Conservation (phyloP, 306 rosid species). For the Morella rubra region DNA sequence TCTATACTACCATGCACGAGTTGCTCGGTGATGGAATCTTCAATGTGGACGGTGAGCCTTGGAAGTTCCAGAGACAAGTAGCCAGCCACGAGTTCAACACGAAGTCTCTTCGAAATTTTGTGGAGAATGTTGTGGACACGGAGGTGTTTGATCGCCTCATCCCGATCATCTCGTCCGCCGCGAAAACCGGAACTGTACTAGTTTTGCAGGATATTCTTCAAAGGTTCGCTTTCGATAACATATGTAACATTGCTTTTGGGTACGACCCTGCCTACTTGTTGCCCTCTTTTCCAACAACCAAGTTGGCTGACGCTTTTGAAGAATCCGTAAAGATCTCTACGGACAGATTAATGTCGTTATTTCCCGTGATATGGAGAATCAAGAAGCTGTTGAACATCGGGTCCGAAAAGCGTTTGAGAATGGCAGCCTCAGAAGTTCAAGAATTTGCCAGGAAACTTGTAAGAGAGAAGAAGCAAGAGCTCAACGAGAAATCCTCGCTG, state of each 20-base stretch:
- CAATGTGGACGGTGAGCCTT: slow-evolving; percentile 42
- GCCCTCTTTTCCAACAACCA: slow-evolving; percentile 45
- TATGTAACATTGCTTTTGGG: slow-evolving; percentile 64
- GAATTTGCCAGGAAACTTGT: slow-evolving; percentile 39
- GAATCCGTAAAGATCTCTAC: slow-evolving; percentile 36
- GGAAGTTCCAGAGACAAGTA: slow-evolving; percentile 71
- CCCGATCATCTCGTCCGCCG: slow-evolving; percentile 42
- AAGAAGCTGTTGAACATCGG: slow-evolving; percentile 43
- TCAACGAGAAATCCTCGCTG: slow-evolving; percentile 20
- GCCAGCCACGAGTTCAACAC: slow-evolving; percentile 58
- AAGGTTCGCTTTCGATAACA: slow-evolving; percentile 70
- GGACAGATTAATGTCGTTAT: slow-evolving; percentile 16
- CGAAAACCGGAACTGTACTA: neutral
- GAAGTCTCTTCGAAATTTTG: slow-evolving; percentile 49
- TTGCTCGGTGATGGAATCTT: slow-evolving; percentile 75
- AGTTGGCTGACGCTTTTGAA: slow-evolving; percentile 58
- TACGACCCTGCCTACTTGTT: slow-evolving; percentile 58
- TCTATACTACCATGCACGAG: slow-evolving; percentile 28
- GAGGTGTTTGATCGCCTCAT: slow-evolving; percentile 54
- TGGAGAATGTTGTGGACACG: slow-evolving; percentile 52
- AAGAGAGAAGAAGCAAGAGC: slow-evolving; percentile 46
- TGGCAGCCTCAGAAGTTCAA: slow-evolving; percentile 37
- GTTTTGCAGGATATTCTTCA: slow-evolving; percentile 69
- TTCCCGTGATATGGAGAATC: slow-evolving; percentile 44
- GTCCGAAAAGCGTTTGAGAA: slow-evolving; percentile 34